Evolutionary conservation across 2,329 filamentous ascomycete species (phyloP).

Genomic region (Didymella exigua): DNA sequence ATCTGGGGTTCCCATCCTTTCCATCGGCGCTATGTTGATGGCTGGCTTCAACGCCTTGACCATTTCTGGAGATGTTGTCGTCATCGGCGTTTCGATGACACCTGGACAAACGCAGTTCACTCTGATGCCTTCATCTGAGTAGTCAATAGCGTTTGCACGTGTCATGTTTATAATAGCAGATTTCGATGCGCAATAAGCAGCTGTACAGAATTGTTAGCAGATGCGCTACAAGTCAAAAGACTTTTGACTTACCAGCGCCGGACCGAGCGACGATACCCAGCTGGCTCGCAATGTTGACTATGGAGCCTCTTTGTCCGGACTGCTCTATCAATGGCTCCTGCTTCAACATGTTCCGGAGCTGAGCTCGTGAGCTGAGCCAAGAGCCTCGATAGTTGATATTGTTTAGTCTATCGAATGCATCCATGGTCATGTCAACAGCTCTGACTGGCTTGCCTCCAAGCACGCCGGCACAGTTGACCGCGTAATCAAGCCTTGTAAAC

Average conservation of each 20-base stretch:
- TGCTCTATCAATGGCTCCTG: conserved; percentile 56
- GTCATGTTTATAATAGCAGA: conserved; percentile 65
- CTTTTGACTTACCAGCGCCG: conserved; percentile 27
- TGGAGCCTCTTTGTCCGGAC: conserved; percentile 49
- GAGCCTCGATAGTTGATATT: conserved; percentile 64
- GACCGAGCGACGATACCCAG: conserved; percentile 50
- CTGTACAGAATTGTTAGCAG: conserved; percentile 38
- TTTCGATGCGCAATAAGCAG: conserved; percentile 64
- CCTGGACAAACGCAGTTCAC: conserved; percentile 66
- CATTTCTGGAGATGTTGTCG: conserved; percentile 33
- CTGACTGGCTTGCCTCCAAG: conserved; percentile 49
- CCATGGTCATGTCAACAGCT: conserved; percentile 55
- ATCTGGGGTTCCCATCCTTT: conserved; percentile 55
- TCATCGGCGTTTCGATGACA: conserved; percentile 53
- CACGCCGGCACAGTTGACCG: conserved; percentile 62
- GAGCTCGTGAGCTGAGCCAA: conserved; percentile 61
- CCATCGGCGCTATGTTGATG: conserved; percentile 55
- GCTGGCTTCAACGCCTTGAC: conserved; percentile 46
- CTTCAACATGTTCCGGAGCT: conserved; percentile 58
- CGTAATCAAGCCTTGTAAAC: conserved; percentile 61
- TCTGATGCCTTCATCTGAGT: conserved; percentile 56
- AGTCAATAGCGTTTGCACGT: conserved; percentile 62
- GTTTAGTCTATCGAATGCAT: conserved; percentile 60
- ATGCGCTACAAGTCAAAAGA: too few species aligned
- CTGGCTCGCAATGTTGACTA: conserved; percentile 62